phyloP scores from a whole-genome alignment of 768 basidiomycete species.

The Collybia mongolica region DNA sequence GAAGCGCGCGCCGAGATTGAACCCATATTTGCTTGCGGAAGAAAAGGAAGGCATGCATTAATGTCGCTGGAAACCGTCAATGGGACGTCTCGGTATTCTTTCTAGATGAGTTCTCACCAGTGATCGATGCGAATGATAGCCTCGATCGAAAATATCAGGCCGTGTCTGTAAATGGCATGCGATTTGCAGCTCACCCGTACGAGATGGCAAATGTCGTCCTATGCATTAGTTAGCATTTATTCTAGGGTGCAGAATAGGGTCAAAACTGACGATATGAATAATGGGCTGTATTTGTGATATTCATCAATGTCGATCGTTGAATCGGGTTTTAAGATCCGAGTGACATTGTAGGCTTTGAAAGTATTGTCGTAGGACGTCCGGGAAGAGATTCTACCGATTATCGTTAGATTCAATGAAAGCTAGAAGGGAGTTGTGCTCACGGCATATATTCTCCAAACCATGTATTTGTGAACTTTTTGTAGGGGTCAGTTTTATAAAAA shows the following conservation, averaged over 20 bases:
- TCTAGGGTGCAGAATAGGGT: neutral
- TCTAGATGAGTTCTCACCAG: slow-evolving; percentile 19
- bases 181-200: slow-evolving; percentile 47
- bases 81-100: no score
- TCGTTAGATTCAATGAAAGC: slow-evolving; percentile 1
- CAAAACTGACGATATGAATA: slow-evolving; percentile 48
- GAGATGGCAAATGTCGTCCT: slow-evolving; percentile 69
- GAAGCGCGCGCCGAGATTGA: slow-evolving; percentile 66
- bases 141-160: neutral
- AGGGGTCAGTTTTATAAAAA: neutral
- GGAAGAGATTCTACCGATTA: slow-evolving; percentile 48
- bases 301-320: slow-evolving; percentile 51
- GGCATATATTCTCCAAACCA: slow-evolving; percentile 60
- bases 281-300: slow-evolving; percentile 57
- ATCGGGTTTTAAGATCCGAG: slow-evolving; percentile 50
- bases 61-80: slow-evolving; percentile 36
- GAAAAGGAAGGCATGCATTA: slow-evolving; percentile 69
- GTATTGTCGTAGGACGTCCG: slow-evolving; percentile 64
- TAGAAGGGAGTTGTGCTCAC: slow-evolving; percentile 24
- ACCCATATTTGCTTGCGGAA: slow-evolving; percentile 79
- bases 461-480: slow-evolving; percentile 54
- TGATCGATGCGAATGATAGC: slow-evolving; percentile 80
- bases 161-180: neutral
- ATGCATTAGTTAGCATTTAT: neutral
- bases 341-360: slow-evolving; percentile 55